phyloP scores from a whole-genome alignment of 176 grass and related monocot species.

The Oryza glaberrima region DNA sequence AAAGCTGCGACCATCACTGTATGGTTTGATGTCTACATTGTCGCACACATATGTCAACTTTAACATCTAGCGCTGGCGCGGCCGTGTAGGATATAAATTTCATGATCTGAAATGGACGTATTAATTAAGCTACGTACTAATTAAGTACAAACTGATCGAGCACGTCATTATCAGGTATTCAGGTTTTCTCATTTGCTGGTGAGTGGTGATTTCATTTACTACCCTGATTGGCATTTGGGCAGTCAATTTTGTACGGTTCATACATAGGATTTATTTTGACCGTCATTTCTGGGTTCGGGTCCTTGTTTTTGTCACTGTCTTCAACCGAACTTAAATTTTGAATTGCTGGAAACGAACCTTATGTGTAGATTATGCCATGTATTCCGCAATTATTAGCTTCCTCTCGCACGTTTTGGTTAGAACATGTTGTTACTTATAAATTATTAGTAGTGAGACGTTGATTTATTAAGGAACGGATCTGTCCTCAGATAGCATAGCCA shows the following conservation, averaged over 20 bases:
- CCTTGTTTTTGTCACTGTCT: background rate
- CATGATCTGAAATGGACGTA: conserved; percentile 19
- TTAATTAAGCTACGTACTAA: background rate
- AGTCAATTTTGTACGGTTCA: background rate
- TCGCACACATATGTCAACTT: background rate
- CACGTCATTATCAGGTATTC: background rate
- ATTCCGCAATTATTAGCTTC: background rate
- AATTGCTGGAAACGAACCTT: conserved; percentile 6
- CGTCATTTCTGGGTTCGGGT: background rate
- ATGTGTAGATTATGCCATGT: background rate
- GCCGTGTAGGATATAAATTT: background rate
- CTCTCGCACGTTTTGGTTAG: conserved; percentile 2
- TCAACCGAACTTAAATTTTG: background rate
- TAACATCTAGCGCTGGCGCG: background rate
- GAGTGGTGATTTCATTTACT: background rate
- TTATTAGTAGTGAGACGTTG: background rate
- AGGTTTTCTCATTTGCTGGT: background rate
- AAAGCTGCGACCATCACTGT: no score
- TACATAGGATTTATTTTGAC: background rate
- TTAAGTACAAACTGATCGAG: background rate
- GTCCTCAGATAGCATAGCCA: background rate
- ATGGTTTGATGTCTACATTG: background rate
- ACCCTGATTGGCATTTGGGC: background rate
- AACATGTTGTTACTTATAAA: background rate
- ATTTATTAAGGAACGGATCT: conserved; percentile 17